Base-by-base conservation (phyloP, 805 yeast species). In the Ogataea kodamae region DNA sequence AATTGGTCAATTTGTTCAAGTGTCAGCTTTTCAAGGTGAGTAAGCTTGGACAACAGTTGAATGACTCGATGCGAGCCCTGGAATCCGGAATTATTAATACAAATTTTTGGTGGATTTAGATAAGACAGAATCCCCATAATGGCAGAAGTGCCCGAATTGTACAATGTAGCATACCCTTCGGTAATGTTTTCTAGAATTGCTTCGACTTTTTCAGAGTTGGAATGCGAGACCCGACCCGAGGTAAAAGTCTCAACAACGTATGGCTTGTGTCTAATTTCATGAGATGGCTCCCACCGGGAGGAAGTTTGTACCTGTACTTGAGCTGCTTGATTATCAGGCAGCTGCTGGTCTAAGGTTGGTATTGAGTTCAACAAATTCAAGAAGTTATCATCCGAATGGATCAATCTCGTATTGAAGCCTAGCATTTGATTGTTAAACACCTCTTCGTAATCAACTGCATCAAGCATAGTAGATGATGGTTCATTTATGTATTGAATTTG, bases 61-160 rank as follows among this genome's bases (percentile, higher is more conserved):
- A 68, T 63, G 15, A 72, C 72, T 28, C 70, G 70, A 41, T 65
- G 74, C 25, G 74, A 64, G 3, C 79, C 79, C 46, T 69, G 76
- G 49, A 71, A 74, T 9, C 67, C 67, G 1, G 70, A 67, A 23
- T 67, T 57, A 19, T 72, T 72, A 25, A 72, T 65, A 33, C 65
- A 60, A 5, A 74, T 49, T 9, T 50, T 57, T 22, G 61, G 60
- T 1, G 78, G 77, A 43, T 72, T 72, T 30, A 64, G 50, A 39
- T 60, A 61, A 16, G 74, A 68, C 40, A 73, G 48, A 11, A 68
- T 62, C 1, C 75, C 78, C 63, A 60, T 64, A 27, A 71, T 69
- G 0, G 79, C 76, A 17, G 71, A 59, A 5, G 75, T 58, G 1
- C 79, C 78, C 1, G 76, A 68, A 27, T 64, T 64, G 39, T 74